Base-by-base conservation (phyloP, 345 rosid species). In the Populus ilicifolia region DNA sequence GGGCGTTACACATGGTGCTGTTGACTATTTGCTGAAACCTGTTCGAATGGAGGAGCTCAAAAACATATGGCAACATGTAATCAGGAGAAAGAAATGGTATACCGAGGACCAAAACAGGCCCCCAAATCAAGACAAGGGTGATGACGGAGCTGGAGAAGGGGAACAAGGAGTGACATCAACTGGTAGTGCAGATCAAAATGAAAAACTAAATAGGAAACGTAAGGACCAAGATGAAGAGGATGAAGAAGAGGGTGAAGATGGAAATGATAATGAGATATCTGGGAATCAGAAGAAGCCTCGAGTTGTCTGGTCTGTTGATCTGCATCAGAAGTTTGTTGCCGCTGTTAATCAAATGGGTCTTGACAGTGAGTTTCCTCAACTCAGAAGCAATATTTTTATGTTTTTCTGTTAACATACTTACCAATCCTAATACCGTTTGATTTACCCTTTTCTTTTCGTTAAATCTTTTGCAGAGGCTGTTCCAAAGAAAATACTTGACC, bases 61-160 rank as follows among this genome's bases (percentile, higher is more conserved):
- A 76, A 96, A 96, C 84, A 93, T 95, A 81, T 95, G 99, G 99
- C 99, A 92, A 44, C 99, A 96, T 82, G 90, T 96, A 4, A 85
- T 92, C 66, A 86, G 99, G 85, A 91, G 83, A 77, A 87, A 80
- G 84, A 92, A 87, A 70, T 25, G 79, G 44, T 81, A 83, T 5
- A 81, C 84, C 17, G 87, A 87, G 87, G 90, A 85, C 52, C 78
- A 67, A 56, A 84, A 61, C 77, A 84, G 75, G 79, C 79, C 76
- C 0, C 29, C 83, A 67, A 78, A 81, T 38, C 83, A 73, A 46
- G 89, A 86, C 48, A 89, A 76, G 82, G 72, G 79, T 74, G 75
- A 70, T 12, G 82, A 80, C 0, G 87, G 83, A 21, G 43, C 73
- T 17, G 92, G 77, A 35, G 90, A 83, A 70, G 78, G 69, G 38